phyloP scores from a whole-genome alignment of 176 grass and related monocot species.

The Musa itinerans region DNA sequence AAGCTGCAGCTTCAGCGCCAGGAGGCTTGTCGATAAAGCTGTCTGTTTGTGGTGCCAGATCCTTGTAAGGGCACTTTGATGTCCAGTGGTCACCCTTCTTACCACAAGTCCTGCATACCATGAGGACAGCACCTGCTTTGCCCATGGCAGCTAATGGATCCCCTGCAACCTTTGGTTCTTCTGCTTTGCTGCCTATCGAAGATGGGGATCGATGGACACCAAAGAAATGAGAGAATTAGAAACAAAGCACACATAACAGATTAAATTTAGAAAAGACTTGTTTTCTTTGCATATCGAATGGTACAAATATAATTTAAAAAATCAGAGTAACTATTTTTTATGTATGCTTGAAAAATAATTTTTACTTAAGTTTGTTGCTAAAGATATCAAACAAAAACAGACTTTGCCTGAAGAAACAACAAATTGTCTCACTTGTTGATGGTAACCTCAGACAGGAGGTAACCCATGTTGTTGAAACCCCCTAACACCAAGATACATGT shows the following conservation, averaged over 20 bases:
- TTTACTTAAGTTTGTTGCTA: no score
- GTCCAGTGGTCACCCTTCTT: conserved; percentile 89
- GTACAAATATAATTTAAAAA: no score
- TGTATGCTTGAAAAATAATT: no score
- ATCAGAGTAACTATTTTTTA: no score
- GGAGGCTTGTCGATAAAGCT: conserved; percentile 32
- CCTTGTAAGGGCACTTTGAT: conserved; percentile 77
- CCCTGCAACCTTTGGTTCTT: conserved; percentile 37
- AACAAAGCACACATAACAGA: not conserved
- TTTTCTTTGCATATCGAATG: not conserved
- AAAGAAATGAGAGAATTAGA: not conserved
- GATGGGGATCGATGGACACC: not conserved
- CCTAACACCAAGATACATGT: not conserved
- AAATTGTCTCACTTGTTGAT: no score
- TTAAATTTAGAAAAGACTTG: not conserved
- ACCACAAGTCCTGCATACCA: conserved; percentile 70
- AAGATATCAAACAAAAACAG: no score
- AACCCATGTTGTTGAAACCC: no score
- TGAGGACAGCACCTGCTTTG: conserved; percentile 55
- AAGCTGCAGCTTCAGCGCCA: conserved; percentile 17
- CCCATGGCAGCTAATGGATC: conserved; percentile 34
- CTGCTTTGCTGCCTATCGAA: conserved; percentile 42
- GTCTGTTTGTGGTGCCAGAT: conserved; percentile 36
- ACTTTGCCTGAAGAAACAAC: no score
- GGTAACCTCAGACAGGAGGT: no score